Base-by-base conservation (phyloP, 306 rosid genomes). In the Canavalia gladiata region DNA sequence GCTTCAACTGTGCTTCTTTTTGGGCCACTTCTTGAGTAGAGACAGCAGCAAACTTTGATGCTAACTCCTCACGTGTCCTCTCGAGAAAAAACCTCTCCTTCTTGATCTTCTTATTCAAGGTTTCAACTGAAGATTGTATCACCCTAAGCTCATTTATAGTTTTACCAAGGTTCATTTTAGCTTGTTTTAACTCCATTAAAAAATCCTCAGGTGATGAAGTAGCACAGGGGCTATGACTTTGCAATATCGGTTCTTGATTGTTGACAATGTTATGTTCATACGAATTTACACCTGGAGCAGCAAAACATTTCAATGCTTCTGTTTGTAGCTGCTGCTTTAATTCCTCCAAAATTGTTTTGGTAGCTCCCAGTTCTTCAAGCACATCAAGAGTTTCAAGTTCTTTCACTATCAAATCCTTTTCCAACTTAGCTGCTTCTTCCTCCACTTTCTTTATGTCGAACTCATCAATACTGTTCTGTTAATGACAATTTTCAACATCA, bases 301-400 rank as follows among this genome's bases (percentile, higher is more conserved):
- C 74, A 77, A 78, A 65, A 86, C 90, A 86, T 75, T 86, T 95
- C 81, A 86, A 68, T 37, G 92, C 94, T 83, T 93, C 97, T 34
- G 89, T 84, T 79, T 89, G 92, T 11, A 95, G 90, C 89, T 95
- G 94, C 79, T 86, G 86, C 78, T 95, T 95, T 62, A 95, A 85
- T 18, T 92, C 97, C 83, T 93, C 98, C 30, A 95, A 91, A 51
- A 93, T 88, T 74, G 88, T 81, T 76, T 95, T 95, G 30, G 99
- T 92, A 62, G 97, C 87, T 66, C 96, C 95, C 3, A 95, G 85
- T 82, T 95, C 97, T 87, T 95, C 99, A 29, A 95, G 92, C 42
- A 95, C 94, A 78, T 95, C 99, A 46, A 95, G 98, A 11, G 99
- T 93, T 88, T 95, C 98, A 0, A 95, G 89, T 80, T 95, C 99